Base-by-base conservation (phyloP, 2,329 filamentous ascomycete species). In the Clathrospora elynae region DNA sequence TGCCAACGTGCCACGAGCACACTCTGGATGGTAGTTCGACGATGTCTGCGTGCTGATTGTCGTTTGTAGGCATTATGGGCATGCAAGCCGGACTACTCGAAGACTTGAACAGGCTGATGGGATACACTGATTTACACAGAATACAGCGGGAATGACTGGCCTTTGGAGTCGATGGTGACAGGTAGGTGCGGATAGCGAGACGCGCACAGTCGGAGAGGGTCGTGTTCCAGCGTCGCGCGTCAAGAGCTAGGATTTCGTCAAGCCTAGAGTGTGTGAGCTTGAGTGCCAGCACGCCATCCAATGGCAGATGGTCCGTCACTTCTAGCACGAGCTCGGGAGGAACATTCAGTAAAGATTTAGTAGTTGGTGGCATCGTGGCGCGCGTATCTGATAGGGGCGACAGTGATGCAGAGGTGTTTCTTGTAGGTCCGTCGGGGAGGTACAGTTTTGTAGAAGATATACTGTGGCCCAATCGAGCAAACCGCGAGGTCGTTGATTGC, bases 271-370 rank as follows among this genome's bases (percentile, higher is more conserved):
- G 59, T 5, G 65, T 61, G 28, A 75, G 64, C 30, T 71, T 71
- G 7, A 74, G 59, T 3, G 73, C 61, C 6, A 74, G 53, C 13
- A 67, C 54, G 17, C 57, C 65, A 26, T 73, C 70, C 1, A 57
- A 55, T 5, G 68, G 57, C 6, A 76, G 64, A 46, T 66, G 48
- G 18, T 67, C 53, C 28, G 57, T 48, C 30, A 75, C 62, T 29
- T 71, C 67, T 39, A 68, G 52, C 14, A 74, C 64, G 4, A 75
- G 59, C 49, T 76, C 73, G 19, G 62, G 55, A 7, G 73, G 73
- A 6, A 75, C 66, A 30, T 32, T 42, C 9, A 62, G 49, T 12
- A 69, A 34, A 9, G 46, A 49, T 24, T 34, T 25, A 14, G 38
- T 13, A 2, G 45, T 8, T 5, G 30, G 23, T 6, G 37, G 32